Percentiles rank a stretch among this genome's conserved stretches.
Evolutionary conservation across 169 alveolate species (phyloP).

Genomic region (Plasmodium inui): DNA sequence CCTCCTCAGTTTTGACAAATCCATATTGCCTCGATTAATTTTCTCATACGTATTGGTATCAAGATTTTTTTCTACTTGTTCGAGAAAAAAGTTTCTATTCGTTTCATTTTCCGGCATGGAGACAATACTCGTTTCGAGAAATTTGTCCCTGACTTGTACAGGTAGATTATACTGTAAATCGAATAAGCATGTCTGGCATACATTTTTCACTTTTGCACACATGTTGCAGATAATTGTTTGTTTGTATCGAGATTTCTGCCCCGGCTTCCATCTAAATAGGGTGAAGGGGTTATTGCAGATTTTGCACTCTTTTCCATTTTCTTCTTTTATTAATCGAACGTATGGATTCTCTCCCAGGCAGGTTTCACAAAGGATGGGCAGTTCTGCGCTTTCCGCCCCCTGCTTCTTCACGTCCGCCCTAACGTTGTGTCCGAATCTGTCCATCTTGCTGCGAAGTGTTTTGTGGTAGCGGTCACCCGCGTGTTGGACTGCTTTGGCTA

Average conservation of each 20-base stretch:
- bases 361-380: conserved; percentile 97
- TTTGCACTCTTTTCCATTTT: conserved; percentile 96
- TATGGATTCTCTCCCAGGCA: conserved; percentile 98
- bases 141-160: conserved; percentile 95
- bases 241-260: conserved; percentile 94
- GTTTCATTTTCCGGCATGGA: conserved; percentile 84
- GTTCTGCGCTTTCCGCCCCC: conserved; percentile 93
- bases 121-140: conserved; percentile 76
- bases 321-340: conserved; percentile 96
- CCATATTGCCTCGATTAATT: conserved; percentile 51
- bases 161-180: conserved; percentile 98
- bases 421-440: conserved; percentile 87
- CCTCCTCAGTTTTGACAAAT: conserved; percentile 85
- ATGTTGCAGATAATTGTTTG: conserved; percentile 97
- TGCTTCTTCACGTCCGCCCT: conserved; percentile 84
- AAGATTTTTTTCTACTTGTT: conserved; percentile 79
- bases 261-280: conserved; percentile 98
- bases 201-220: conserved; percentile 98
- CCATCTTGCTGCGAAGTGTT: conserved; percentile 72
- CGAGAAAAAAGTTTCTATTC: conserved; percentile 82
- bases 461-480: not conserved
- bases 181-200: conserved; percentile 97
- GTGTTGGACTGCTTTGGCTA: not conserved
- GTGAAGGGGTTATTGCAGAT: conserved; percentile 98
- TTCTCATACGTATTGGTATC: conserved; percentile 44